phyloP scores from a whole-genome alignment of 768 basidiomycete species.

The Lactarius akahatsu region DNA sequence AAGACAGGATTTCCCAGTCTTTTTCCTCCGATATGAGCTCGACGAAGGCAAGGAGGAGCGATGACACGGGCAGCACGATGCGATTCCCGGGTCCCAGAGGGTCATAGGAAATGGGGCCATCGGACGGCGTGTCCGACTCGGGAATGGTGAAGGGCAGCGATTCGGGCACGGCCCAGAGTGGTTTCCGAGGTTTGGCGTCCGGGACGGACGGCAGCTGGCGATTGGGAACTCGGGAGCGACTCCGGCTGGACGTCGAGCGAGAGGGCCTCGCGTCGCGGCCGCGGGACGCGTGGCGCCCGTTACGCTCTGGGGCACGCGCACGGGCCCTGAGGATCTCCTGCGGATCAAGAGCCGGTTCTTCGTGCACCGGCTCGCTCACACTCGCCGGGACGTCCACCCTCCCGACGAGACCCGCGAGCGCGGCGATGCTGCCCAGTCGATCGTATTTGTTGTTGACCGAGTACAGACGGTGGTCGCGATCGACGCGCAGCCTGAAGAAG shows the following conservation, averaged over 20 bases:
- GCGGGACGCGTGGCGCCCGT: slow-evolving; percentile 28
- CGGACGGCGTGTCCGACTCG: slow-evolving; percentile 63
- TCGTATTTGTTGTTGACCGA: slow-evolving; percentile 57
- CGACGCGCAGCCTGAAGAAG: slow-evolving; percentile 83
- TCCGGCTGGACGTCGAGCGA: slow-evolving; percentile 29
- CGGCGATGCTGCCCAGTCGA: slow-evolving; percentile 52
- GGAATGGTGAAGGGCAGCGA: slow-evolving; percentile 52
- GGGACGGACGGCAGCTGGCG: slow-evolving; percentile 33
- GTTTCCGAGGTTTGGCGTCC: slow-evolving; percentile 41
- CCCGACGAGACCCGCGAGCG: slow-evolving; percentile 64
- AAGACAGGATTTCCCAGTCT: slow-evolving; percentile 93
- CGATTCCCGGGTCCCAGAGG: slow-evolving; percentile 44
- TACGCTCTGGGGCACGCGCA: slow-evolving; percentile 27
- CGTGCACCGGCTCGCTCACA: slow-evolving; percentile 19
- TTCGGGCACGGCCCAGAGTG: slow-evolving; percentile 73
- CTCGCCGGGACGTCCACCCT: slow-evolving; percentile 40
- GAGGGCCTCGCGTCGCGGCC: slow-evolving; percentile 28
- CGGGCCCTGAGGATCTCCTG: slow-evolving; percentile 25
- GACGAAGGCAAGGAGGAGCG: slow-evolving; percentile 64
- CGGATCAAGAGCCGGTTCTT: slow-evolving; percentile 16
- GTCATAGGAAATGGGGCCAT: slow-evolving; percentile 66
- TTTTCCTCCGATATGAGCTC: slow-evolving; percentile 69
- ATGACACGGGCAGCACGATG: slow-evolving; percentile 67
- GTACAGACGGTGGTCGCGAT: slow-evolving; percentile 85
- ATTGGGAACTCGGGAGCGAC: slow-evolving; percentile 49